Evolutionary conservation across 2,329 filamentous ascomycete genomes (phyloP).

Genomic region (Arthrobotrys iridis): DNA sequence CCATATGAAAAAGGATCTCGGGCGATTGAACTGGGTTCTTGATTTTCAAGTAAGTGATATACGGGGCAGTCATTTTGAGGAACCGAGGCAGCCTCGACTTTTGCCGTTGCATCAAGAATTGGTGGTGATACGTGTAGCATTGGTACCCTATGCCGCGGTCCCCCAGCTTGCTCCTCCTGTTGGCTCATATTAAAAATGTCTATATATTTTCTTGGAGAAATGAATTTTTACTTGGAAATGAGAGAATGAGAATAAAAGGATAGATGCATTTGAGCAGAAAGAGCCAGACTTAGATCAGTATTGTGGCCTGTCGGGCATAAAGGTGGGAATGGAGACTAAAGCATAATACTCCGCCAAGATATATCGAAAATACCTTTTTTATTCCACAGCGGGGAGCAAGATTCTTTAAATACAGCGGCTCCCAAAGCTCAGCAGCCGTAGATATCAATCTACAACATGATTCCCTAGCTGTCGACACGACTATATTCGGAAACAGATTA

Average conservation of each 20-base stretch:
- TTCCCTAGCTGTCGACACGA: no score
- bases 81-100: slow-evolving; percentile 1
- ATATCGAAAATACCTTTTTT: not conserved
- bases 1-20: not conserved
- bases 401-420: not conserved
- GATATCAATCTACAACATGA: not conserved
- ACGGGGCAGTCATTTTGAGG: not conserved
- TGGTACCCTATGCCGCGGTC: not conserved
- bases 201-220: not conserved
- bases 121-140: slow-evolving; percentile 8
- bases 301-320: not conserved
- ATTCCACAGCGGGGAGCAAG: not conserved
- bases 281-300: not conserved
- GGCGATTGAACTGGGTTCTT: not conserved
- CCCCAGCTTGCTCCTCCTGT: not conserved
- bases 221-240: no score
- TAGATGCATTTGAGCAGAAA: not conserved
- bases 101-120: not conserved
- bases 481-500: no score
- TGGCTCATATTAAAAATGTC: not conserved
- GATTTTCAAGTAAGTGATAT: not conserved
- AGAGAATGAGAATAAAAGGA: not conserved
- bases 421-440: not conserved
- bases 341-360: not conserved
- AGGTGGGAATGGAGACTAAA: not conserved